Evolutionary conservation across 108 stramenopile genomes (phyloP), one percentile per base, ranked within the genome.

Genomic region (Skeletonema grethae): DNA sequence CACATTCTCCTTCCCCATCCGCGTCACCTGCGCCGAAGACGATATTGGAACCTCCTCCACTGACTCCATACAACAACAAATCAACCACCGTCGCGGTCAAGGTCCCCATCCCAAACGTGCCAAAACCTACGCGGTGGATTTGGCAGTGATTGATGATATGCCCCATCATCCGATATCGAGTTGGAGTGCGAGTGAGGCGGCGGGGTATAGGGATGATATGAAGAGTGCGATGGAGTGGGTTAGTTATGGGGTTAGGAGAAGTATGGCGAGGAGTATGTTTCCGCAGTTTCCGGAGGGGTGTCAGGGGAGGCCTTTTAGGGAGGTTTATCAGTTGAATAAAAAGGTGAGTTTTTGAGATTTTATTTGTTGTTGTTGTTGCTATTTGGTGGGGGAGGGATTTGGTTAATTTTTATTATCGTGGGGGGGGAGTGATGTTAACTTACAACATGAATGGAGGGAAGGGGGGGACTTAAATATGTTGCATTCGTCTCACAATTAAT

Each of bases 281-380:
- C 93, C 93, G 2, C 74, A 87, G 39, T 95, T 92, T 75, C 90
- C 90, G 13, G 93, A 92, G 74, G 90, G 90, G 24, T 89, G 89
- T 70, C 90, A 92, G 75, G 93, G 90, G 25, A 70, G 74, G 36
- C 66, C 87, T 7, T 95, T 95, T 68, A 83, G 93, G 63, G 91
- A 92, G 75, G 76, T 95, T 30, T 95, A 95, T 79, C 94, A 95
- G 78, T 72, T 95, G 72, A 95, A 95, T 77, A 90, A 88, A 45
- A 88, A 89, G 86, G 93, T 94, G 87, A 77, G 92, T 79, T 10
- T 39, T 28, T 28, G 25, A 28, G n/a, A n/a, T n/a, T n/a, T n/a
- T n/a, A n/a, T n/a, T n/a, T n/a, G n/a, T n/a, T 58, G 10, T 16
- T 1, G 41, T 34, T 58, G 60, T 7, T 20, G 15, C 2, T 16